phyloP scores from a whole-genome alignment of 75 land plant species.

The Picea sitchensis region DNA sequence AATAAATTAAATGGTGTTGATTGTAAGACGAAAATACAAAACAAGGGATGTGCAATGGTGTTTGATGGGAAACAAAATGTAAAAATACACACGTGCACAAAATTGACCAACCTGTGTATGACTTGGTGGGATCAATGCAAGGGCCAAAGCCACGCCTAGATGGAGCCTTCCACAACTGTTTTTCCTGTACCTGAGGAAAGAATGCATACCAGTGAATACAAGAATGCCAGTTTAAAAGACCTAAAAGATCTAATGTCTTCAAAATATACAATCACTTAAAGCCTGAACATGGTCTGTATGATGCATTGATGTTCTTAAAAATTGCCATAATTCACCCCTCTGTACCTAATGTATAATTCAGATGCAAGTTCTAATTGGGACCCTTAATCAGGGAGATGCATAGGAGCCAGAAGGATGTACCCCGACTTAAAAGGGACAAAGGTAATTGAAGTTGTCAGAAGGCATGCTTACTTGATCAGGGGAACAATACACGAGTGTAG shows the following conservation, averaged over 20 bases:
- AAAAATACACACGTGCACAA: not conserved
- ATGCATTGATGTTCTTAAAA: no score
- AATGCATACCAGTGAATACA: not conserved
- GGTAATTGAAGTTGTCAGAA: not conserved
- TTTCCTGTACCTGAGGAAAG: conserved; percentile 24
- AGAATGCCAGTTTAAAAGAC: not conserved
- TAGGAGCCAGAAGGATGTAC: not conserved
- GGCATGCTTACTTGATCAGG: not conserved
- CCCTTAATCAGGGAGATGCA: not conserved
- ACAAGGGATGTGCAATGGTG: not conserved
- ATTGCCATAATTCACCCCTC: no score
- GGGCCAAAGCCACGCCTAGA: conserved; percentile 39
- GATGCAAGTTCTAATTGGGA: not conserved
- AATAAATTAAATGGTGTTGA: not conserved
- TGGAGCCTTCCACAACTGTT: conserved; percentile 51
- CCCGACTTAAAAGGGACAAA: not conserved
- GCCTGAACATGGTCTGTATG: no score
- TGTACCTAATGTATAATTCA: no score
- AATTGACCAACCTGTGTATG: conserved; percentile 37
- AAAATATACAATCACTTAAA: not conserved
- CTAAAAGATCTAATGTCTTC: not conserved
- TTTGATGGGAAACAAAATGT: not conserved
- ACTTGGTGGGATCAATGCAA: conserved; percentile 42
- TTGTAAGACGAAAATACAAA: not conserved
- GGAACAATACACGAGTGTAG: not conserved